Conservation (phyloP, 495 filamentous ascomycete genomes). For the Talaromyces borbonicus region DNA sequence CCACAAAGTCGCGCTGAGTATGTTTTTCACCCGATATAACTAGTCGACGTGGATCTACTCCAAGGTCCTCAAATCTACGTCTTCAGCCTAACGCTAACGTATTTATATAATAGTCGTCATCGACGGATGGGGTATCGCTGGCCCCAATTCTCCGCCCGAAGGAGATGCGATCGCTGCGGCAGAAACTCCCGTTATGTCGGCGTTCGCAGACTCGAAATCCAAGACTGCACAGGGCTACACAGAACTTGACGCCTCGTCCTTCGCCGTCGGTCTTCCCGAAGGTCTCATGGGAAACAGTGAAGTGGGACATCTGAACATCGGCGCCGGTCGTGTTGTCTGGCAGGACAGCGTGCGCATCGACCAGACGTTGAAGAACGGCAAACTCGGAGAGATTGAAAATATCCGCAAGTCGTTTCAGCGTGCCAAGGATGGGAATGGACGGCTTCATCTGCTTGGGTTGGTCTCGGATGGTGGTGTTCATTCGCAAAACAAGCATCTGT, state of each 20-base stretch:
- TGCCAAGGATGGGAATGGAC: constrained; percentile 83
- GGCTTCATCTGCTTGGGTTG: constrained; percentile 83
- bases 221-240: constrained; percentile 69
- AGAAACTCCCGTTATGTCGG: constrained; percentile 85
- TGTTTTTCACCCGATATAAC: constrained; percentile 21
- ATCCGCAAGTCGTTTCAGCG: constrained; percentile 66
- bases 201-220: constrained; percentile 50
- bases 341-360: constrained; percentile 99
- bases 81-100: constrained; percentile 14
- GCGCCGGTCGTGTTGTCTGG: constrained; percentile 95
- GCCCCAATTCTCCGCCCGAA: constrained; percentile 62
- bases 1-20: constrained; percentile 91
- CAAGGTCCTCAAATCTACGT: not conserved
- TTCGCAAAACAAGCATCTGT: constrained; percentile 86
- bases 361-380: constrained; percentile 81
- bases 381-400: constrained; percentile 67
- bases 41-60: constrained; percentile 9
- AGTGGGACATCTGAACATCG: constrained; percentile 97
- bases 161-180: constrained; percentile 93
- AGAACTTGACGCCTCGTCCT: constrained; percentile 87
- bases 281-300: constrained; percentile 98
- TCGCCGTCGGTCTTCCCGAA: constrained; percentile 91
- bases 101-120: constrained; percentile 63
- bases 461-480: constrained; percentile 95
- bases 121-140: constrained; percentile 93